These are phyloP conservation scores for Oryza glumipatula DNA, from an alignment of 176 grass and related monocot genomes.

Conservation along the genomic window DNA sequence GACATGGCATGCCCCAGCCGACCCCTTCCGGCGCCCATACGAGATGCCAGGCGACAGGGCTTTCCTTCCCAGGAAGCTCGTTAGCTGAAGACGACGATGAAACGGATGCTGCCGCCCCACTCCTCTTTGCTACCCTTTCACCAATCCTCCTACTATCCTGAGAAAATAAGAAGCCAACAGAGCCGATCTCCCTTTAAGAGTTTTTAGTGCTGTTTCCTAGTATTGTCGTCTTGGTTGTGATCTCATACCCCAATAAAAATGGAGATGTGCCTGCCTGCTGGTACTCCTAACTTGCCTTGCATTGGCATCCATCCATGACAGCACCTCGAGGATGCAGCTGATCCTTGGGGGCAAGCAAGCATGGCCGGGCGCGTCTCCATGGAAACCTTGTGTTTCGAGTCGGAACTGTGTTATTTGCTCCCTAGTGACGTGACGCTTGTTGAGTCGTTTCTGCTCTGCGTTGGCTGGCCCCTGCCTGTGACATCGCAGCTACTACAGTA, in stretches of 20 bases:
- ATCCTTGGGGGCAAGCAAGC: background rate
- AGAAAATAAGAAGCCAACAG: background rate
- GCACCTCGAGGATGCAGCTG: background rate
- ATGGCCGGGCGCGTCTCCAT: background rate
- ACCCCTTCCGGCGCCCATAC: conserved; percentile 49
- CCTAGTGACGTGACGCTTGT: background rate
- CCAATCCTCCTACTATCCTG: background rate
- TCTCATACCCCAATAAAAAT: conserved; percentile 30
- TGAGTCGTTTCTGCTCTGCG: background rate
- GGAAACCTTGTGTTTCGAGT: conserved; percentile 7
- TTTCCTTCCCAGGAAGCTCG: conserved; percentile 67
- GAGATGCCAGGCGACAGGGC: conserved; percentile 63
- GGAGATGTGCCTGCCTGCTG: background rate
- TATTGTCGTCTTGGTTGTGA: background rate
- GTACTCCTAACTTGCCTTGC: background rate
- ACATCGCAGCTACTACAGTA: background rate
- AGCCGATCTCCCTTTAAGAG: background rate
- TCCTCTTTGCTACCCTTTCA: background rate
- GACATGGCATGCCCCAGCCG: conserved; percentile 51
- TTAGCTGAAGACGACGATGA: conserved; percentile 45
- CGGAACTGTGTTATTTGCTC: background rate
- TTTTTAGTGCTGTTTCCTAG: background rate
- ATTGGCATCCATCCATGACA: background rate
- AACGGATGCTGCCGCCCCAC: fast-evolving
- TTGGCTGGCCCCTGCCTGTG: background rate